Conservation (phyloP, 2,329 filamentous ascomycete genomes). For the Cercospora berteroae region DNA sequence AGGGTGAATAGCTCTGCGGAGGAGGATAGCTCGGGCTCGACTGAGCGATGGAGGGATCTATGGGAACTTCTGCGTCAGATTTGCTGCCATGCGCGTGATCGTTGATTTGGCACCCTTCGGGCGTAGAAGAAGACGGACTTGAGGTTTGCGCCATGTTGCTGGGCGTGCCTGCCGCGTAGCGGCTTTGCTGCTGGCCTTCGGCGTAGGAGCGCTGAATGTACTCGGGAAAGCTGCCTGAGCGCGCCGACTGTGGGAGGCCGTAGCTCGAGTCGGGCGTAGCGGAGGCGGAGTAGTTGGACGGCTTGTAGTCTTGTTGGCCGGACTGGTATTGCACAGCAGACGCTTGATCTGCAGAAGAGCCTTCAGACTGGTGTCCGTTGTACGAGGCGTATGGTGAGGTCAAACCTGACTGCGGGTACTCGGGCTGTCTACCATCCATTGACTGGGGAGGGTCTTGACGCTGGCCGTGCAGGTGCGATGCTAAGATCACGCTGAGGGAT, state of each 20-base stretch:
- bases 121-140: conserved; percentile 92
- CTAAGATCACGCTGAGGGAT: conserved; percentile 42
- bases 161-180: conserved; percentile 73
- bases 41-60: conserved; percentile 97
- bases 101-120: conserved; percentile 77
- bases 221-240: conserved; percentile 81
- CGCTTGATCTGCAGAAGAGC: conserved; percentile 79
- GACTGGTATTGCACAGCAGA: conserved; percentile 88
- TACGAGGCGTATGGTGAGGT: conserved; percentile 54
- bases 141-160: conserved; percentile 96
- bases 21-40: conserved; percentile 89
- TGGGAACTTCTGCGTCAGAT: conserved; percentile 95
- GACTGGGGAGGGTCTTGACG: conserved; percentile 45
- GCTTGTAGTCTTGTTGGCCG: conserved; percentile 70
- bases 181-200: conserved; percentile 70
- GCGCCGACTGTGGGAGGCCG: conserved; percentile 70
- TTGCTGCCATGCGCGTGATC: conserved; percentile 57
- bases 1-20: conserved; percentile 78
- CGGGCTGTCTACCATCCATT: conserved; percentile 55
- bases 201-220: conserved; percentile 73
- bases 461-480: conserved; percentile 39
- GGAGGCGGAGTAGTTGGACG: conserved; percentile 63
- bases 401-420: conserved; percentile 55
- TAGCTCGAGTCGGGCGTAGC: conserved; percentile 89
- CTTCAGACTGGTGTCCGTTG: conserved; percentile 72